Conservation (phyloP, 2,329 filamentous ascomycete genomes). For the Curvularia sp. region DNA sequence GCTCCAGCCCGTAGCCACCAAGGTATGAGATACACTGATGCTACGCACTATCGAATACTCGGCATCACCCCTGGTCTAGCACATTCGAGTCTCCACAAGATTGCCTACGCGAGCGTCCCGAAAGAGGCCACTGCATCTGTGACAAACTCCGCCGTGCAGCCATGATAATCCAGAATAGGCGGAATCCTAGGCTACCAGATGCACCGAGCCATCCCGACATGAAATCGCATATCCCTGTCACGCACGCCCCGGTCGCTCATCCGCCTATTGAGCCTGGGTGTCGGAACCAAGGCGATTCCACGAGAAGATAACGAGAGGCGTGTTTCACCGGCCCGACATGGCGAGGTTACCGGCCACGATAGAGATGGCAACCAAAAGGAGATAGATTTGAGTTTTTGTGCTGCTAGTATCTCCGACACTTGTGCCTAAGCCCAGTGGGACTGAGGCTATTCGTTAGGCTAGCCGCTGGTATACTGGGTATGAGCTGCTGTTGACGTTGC, state of each 20-base stretch:
- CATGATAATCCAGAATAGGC: constrained; percentile 13
- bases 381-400: constrained; percentile 4
- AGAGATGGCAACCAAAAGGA: constrained; percentile 3
- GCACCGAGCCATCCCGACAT: constrained; percentile 12
- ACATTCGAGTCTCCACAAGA: constrained; percentile 20
- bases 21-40: constrained; percentile 19
- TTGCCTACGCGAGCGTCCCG: constrained; percentile 6
- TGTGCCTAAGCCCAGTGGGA: constrained; percentile 12
- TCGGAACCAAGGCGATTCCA: constrained; percentile 6
- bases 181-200: constrained; percentile 5
- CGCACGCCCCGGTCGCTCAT: constrained; percentile 20
- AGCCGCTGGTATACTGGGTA: constrained; percentile 17
- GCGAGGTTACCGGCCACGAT: constrained; percentile 4
- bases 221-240: constrained; percentile 9
- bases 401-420: constrained; percentile 9
- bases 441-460: constrained; percentile 4
- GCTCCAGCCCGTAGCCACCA: constrained; percentile 14
- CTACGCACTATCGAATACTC: constrained; percentile 20
- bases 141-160: constrained; percentile 17
- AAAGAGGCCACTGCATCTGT: constrained; percentile 19
- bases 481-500: constrained; percentile 10
- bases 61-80: constrained; percentile 19
- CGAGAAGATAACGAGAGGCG: constrained; percentile 9
- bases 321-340: constrained; percentile 10
- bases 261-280: constrained; percentile 9